Evolutionary conservation across 1,139 yeast species (phyloP).

Genomic region (Sugiyamaella paludigena): DNA sequence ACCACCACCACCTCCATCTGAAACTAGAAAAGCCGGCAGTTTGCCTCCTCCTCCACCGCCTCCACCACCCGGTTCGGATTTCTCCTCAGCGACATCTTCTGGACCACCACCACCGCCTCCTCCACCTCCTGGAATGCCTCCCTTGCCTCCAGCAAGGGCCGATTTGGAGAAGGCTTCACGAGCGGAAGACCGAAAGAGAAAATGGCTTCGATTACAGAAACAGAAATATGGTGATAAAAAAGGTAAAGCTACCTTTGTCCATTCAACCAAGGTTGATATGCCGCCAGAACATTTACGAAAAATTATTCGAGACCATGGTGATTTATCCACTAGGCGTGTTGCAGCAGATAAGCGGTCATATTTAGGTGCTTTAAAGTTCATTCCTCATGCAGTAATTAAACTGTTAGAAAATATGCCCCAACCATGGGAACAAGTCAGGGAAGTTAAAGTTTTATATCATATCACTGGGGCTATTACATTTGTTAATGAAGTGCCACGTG

Average conservation of each 20-base stretch:
- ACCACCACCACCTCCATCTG: slow-evolving; percentile 22
- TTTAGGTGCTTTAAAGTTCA: slow-evolving; percentile 84
- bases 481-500: slow-evolving; percentile 89
- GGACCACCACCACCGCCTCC: slow-evolving; percentile 34
- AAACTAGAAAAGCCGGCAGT: slow-evolving; percentile 7
- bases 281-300: slow-evolving; percentile 93
- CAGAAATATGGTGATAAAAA: slow-evolving; percentile 45
- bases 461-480: slow-evolving; percentile 92
- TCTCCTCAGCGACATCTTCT: slow-evolving; percentile 13
- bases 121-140: slow-evolving; percentile 29
- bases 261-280: slow-evolving; percentile 72
- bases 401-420: slow-evolving; percentile 95
- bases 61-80: slow-evolving; percentile 11
- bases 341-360: slow-evolving; percentile 88
- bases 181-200: slow-evolving; percentile 46
- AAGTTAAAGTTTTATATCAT: slow-evolving; percentile 86
- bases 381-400: slow-evolving; percentile 94
- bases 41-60: slow-evolving; percentile 21
- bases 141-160: slow-evolving; percentile 10
- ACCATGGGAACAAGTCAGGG: slow-evolving; percentile 92
- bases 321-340: slow-evolving; percentile 73
- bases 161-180: slow-evolving; percentile 17
- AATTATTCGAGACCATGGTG: slow-evolving; percentile 81
- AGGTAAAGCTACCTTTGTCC: slow-evolving; percentile 45
- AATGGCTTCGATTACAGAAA: slow-evolving; percentile 70